Evolutionary conservation across 164 flowering plant genomes (phyloP), one percentile per base, ranked within the genome.

Genomic region (Annona cherimola): DNA sequence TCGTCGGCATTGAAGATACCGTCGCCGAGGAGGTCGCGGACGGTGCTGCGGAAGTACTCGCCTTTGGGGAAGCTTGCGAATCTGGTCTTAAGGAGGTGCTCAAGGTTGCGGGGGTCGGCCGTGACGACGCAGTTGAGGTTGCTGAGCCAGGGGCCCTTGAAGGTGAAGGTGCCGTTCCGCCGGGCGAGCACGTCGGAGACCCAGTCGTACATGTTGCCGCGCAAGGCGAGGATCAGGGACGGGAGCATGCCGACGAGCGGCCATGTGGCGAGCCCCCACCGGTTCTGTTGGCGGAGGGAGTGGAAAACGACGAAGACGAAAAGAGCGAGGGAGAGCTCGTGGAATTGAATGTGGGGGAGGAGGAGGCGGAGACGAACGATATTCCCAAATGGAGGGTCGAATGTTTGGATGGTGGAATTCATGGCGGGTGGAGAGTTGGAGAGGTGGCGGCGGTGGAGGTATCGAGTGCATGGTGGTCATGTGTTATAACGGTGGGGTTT

Each of bases 191-290:
- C 76, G 3, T 66, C 82, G 2, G 96, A 59, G 3, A 91, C 63
- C 97, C 94, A 93, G 60, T 93, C 96, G 46, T 95, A 91, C 69
- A 83, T 16, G 76, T 91, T 67, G n/a, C 16, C 64, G 1, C 78
- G 81, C 3, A 89, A 69, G 5, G 79, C 94, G 3, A 61, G 1
- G 42, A 83, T 16, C 75, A 93, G 65, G 0, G 98, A 91, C 3
- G 98, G 98, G 7, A 91, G 67, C 97, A 93, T 95, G 1, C 99
- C 97, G 4, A 95, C 50, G 18, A 95, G 42, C 0, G 99, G 99
- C 99, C 99, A 93, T 0, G 80, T 75, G 1, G 96, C 83, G 5
- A 92, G 80, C 16, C 99, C 99, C 0, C 84, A 81, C 1, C 70
- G 80, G 50, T 76, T 87, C 68, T 73, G 71, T 68, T 92, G 90